Evolutionary conservation across 1,139 yeast genomes (phyloP).

Genomic region (Groenewaldozyma auringiensis): DNA sequence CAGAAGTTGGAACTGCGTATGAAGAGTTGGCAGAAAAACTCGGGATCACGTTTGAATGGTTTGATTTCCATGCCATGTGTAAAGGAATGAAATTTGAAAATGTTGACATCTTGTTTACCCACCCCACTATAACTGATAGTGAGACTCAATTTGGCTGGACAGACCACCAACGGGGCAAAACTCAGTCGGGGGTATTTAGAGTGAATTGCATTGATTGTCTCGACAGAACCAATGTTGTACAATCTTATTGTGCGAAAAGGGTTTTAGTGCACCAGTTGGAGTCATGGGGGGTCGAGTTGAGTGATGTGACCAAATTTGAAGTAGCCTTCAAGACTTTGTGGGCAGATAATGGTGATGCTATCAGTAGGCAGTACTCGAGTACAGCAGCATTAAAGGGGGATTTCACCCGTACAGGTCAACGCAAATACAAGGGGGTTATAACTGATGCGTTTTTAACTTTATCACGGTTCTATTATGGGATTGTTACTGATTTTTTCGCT

Average conservation of each 20-base stretch:
- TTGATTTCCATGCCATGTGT: constrained; percentile 38
- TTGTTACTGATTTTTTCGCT: constrained; percentile 36
- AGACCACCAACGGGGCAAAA: not conserved
- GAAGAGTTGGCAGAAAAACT: constrained; percentile 23
- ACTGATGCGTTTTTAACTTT: constrained; percentile 37
- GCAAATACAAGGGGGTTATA: constrained; percentile 35
- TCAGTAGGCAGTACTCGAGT: constrained; percentile 38
- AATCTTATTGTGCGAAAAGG: constrained; percentile 30
- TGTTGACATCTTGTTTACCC: constrained; percentile 27
- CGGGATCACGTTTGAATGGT: constrained; percentile 33
- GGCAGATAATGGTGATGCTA: constrained; percentile 42
- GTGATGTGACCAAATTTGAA: constrained; percentile 8
- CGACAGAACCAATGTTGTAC: constrained; percentile 38
- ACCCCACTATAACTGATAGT: constrained; percentile 19
- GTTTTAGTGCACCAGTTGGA: constrained; percentile 25
- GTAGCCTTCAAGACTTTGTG: constrained; percentile 30
- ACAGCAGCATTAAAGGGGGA: constrained; percentile 42
- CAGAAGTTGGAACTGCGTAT: constrained; percentile 31
- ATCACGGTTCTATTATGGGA: constrained; percentile 36
- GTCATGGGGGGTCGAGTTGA: constrained; percentile 15
- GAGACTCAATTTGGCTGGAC: constrained; percentile 29
- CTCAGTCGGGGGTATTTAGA: constrained; percentile 34
- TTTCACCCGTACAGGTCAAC: constrained; percentile 36
- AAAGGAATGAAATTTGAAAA: constrained; percentile 36
- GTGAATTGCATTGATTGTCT: constrained; percentile 39